Percentiles rank a stretch among this genome's conserved stretches.
Conservation (phyloP, 176 grass and related monocot genomes). For the Oryza meridionalis region DNA sequence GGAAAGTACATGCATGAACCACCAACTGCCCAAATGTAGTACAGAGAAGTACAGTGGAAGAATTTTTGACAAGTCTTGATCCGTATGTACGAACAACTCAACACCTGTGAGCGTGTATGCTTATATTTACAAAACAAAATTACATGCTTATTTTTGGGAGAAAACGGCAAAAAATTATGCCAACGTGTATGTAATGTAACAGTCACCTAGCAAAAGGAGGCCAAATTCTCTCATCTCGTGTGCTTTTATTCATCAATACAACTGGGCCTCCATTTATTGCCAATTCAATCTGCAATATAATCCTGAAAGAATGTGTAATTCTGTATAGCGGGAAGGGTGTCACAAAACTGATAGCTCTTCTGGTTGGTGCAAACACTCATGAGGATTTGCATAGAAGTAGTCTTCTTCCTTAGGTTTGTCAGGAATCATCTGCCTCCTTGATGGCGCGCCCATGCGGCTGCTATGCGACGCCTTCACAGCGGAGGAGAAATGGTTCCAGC, state of each 20-base stretch:
- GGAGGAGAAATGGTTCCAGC: constrained; percentile 78
- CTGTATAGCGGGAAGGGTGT: constrained; percentile 15
- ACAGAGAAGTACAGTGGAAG: background rate
- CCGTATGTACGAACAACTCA: background rate
- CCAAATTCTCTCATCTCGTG: background rate
- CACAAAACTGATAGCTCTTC: constrained; percentile 48
- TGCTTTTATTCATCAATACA: constrained; percentile 16
- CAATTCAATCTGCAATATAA: constrained; percentile 36
- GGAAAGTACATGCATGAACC: background rate
- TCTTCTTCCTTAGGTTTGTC: constrained; percentile 94
- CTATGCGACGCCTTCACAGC: constrained; percentile 66
- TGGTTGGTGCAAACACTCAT: constrained; percentile 77
- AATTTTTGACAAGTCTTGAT: background rate
- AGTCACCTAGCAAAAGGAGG: constrained; percentile 14
- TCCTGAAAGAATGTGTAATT: constrained; percentile 48
- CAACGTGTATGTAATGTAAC: constrained; percentile 22
- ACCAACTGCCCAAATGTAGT: background rate
- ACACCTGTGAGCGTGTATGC: background rate
- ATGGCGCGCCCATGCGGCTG: constrained; percentile 69
- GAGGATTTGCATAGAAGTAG: constrained; percentile 87
- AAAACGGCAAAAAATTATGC: constrained; percentile 18
- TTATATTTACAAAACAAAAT: constrained; percentile 32
- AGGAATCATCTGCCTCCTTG: constrained; percentile 70
- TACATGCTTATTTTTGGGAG: constrained; percentile 9
- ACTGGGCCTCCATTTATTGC: constrained; percentile 35